Percentiles rank a stretch among this genome's conserved stretches.
phyloP scores from a whole-genome alignment of 257 asterid genomes.

The Gentiana macrophylla region DNA sequence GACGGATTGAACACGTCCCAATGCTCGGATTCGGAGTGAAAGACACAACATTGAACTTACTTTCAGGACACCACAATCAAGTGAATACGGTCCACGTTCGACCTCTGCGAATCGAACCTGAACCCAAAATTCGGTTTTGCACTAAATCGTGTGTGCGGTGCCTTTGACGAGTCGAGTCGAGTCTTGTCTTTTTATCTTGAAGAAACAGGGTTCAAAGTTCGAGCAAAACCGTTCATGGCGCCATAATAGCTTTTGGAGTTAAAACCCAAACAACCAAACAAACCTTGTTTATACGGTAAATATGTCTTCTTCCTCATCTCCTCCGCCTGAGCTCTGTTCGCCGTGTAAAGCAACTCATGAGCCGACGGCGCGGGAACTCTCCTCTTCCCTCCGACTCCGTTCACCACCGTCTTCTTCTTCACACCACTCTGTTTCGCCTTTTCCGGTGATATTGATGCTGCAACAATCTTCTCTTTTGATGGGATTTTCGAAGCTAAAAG shows the following conservation, averaged over 20 bases:
- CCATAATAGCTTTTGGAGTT: constrained; percentile 91
- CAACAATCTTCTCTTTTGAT: constrained; percentile 5
- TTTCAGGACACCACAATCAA: no score
- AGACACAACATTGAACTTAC: no score
- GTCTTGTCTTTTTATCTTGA: constrained; percentile 37
- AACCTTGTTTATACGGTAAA: constrained; percentile 81
- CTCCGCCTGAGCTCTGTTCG: constrained; percentile 88
- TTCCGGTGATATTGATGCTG: background rate
- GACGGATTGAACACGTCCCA: no score
- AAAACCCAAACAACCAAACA: constrained; percentile 88
- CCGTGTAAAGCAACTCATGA: constrained; percentile 86
- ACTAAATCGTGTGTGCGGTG: no score
- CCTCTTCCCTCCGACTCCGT: constrained; percentile 25
- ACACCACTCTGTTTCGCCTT: constrained; percentile 7
- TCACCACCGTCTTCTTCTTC: constrained; percentile 27
- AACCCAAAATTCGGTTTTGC: no score
- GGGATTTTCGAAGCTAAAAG: constrained; percentile 10
- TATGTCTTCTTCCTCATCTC: constrained; percentile 97
- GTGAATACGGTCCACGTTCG: no score
- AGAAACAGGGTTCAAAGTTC: constrained; percentile 75
- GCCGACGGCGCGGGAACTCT: constrained; percentile 53
- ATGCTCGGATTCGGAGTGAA: no score
- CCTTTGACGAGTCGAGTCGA: no score
- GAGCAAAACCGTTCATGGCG: constrained; percentile 73
- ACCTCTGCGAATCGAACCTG: no score